A percentile compares a stretch with the other conserved stretches of the same genome.
These are phyloP conservation scores for Moelleriella libera DNA, from an alignment of 2,329 filamentous ascomycete species.

Conservation along the genomic window DNA sequence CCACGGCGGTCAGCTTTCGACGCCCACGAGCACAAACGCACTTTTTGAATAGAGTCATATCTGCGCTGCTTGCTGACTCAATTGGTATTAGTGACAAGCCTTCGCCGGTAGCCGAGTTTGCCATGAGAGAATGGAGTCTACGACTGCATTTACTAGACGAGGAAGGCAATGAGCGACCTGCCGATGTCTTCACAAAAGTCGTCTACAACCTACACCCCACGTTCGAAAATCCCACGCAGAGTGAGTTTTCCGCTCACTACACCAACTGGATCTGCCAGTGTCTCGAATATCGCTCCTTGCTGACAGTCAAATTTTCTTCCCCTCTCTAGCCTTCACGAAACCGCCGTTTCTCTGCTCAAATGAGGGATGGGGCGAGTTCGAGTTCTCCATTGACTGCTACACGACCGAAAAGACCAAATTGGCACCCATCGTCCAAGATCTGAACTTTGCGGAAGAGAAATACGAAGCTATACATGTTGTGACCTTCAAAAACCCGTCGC, in stretches of 20 bases:
- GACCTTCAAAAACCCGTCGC: slow-evolving; percentile 84
- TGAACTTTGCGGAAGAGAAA: slow-evolving; percentile 71
- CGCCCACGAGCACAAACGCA: too few relatives aligned
- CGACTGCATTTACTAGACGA: slow-evolving; percentile 75
- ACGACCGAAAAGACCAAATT: slow-evolving; percentile 80
- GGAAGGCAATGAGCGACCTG: slow-evolving; percentile 69
- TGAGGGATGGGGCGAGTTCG: slow-evolving; percentile 97
- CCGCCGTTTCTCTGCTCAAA: slow-evolving; percentile 83
- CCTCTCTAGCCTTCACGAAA: slow-evolving; percentile 53
- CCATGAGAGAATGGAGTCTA: slow-evolving; percentile 86
- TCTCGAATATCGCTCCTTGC: neutral
- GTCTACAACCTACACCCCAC: slow-evolving; percentile 89
- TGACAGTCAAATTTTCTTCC: neutral
- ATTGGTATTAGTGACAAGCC: slow-evolving; percentile 51
- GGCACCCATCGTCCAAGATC: slow-evolving; percentile 61
- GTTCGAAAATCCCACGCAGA: slow-evolving; percentile 75
- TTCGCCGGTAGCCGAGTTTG: slow-evolving; percentile 72
- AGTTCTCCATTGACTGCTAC: slow-evolving; percentile 75
- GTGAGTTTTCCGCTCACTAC: slow-evolving; percentile 34
- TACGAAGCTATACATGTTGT: slow-evolving; percentile 77
- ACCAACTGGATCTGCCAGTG: neutral
- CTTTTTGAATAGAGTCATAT: neutral
- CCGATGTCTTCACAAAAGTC: slow-evolving; percentile 81
- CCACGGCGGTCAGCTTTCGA: too few relatives aligned
- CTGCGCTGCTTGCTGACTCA: neutral